Percentiles rank a stretch among this genome's conserved stretches.
phyloP scores from a whole-genome alignment of 1,139 yeast species.

The Groenewaldozyma sp. region DNA sequence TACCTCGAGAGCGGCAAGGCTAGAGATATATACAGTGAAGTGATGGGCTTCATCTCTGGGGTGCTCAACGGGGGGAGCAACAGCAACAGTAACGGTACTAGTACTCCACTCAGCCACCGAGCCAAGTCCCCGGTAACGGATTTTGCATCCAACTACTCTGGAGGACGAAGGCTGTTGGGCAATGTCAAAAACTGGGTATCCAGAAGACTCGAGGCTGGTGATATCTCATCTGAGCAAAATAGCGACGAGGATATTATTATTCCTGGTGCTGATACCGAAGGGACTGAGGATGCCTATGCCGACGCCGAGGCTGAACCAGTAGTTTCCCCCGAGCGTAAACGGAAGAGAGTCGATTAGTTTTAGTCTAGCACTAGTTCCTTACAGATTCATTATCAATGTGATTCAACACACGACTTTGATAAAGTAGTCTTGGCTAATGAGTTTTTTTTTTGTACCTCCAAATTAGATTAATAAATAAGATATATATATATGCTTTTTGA shows the following conservation, averaged over 20 bases:
- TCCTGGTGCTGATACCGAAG: too few relatives aligned
- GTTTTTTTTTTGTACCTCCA: too few relatives aligned
- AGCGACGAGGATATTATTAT: not conserved
- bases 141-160: conserved; percentile 55
- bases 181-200: conserved; percentile 66
- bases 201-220: conserved; percentile 24
- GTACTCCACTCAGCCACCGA: conserved; percentile 10
- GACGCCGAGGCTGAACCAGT: too few relatives aligned
- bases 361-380: too few relatives aligned
- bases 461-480: too few relatives aligned
- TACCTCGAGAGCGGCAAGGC: conserved; percentile 49
- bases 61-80: conserved; percentile 10
- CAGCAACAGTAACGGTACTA: conserved; percentile 11
- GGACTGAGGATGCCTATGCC: too few relatives aligned
- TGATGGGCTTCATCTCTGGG: conserved; percentile 40
- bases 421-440: too few relatives aligned
- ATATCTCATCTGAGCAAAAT: not conserved
- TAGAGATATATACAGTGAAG: conserved; percentile 73
- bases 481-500: too few relatives aligned
- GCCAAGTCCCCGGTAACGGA: conserved; percentile 49
- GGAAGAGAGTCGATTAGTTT: too few relatives aligned
- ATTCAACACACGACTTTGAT: too few relatives aligned
- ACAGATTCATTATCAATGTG: too few relatives aligned
- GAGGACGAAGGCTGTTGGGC: conserved; percentile 33
- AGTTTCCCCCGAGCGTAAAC: too few relatives aligned